Conservation (phyloP, 352 stramenopile genomes). For the Pythium dissotocum region DNA sequence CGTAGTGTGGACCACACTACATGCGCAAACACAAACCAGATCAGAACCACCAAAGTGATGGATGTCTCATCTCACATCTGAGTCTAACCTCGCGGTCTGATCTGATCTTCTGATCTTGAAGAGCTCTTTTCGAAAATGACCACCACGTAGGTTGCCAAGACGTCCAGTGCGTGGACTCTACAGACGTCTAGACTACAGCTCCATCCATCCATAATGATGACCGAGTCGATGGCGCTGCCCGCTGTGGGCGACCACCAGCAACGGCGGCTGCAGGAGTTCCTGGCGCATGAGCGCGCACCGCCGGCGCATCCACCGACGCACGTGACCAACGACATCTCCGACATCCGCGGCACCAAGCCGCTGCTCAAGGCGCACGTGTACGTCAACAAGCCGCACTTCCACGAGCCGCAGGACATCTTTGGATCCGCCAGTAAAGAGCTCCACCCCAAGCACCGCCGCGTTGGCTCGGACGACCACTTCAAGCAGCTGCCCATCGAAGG, state of each 20-base stretch:
- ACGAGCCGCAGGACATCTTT: slow-evolving; percentile 60
- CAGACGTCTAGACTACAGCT: not conserved
- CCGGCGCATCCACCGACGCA: slow-evolving; percentile 37
- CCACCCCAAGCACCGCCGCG: slow-evolving; percentile 47
- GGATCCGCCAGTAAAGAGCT: slow-evolving; percentile 62
- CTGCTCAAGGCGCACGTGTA: slow-evolving; percentile 65
- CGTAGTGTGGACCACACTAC: slow-evolving; percentile 23
- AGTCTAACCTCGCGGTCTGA: not conserved
- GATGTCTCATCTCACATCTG: slow-evolving; percentile 3
- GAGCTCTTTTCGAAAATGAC: not conserved
- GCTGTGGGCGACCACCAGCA: slow-evolving; percentile 32
- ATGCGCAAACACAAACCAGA: not conserved
- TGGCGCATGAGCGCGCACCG: slow-evolving; percentile 38
- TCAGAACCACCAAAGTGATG: slow-evolving; percentile 7
- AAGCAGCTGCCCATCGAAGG: slow-evolving; percentile 73
- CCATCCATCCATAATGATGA: not conserved
- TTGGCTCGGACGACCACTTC: slow-evolving; percentile 62
- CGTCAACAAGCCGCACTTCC: slow-evolving; percentile 67
- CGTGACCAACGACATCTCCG: slow-evolving; percentile 64
- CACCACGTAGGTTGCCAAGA: not conserved
- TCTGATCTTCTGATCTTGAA: slow-evolving; percentile 4
- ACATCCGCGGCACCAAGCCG: slow-evolving; percentile 53
- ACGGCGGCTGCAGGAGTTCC: slow-evolving; percentile 43
- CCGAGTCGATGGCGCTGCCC: slow-evolving; percentile 11
- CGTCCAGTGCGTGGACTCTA: not conserved